These are phyloP conservation scores for Fusarium sp. DNA, from an alignment of 2,329 filamentous ascomycete species.

Conservation along the genomic window DNA sequence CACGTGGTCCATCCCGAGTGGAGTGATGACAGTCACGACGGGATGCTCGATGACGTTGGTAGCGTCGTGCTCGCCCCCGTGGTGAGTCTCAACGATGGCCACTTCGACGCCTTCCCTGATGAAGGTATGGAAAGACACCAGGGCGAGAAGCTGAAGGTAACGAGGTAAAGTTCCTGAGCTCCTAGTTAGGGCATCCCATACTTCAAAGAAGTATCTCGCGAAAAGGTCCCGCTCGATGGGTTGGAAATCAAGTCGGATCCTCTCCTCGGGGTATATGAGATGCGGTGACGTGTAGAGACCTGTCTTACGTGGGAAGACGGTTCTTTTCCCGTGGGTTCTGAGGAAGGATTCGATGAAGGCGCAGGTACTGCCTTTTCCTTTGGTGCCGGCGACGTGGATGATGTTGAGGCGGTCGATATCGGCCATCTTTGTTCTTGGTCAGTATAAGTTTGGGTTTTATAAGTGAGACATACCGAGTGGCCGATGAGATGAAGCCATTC, in stretches of 20 bases:
- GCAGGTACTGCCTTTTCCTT: not conserved
- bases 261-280: not conserved
- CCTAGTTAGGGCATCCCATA: not conserved
- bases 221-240: not conserved
- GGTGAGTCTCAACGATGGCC: not conserved
- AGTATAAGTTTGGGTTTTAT: rapidly evolving
- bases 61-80: not conserved
- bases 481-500: not conserved
- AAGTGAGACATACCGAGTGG: not conserved
- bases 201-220: not conserved
- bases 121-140: not conserved
- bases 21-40: not conserved
- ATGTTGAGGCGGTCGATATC: not conserved
- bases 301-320: not conserved
- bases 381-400: not conserved
- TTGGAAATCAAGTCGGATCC: not conserved
- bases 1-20: not conserved
- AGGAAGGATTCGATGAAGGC: not conserved
- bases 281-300: not conserved
- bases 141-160: not conserved
- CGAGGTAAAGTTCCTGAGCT: not conserved
- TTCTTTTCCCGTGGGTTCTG: not conserved
- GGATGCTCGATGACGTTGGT: not conserved
- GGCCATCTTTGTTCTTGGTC: not conserved
- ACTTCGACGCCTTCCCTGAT: not conserved